Evolutionary conservation across 305 asterid species (phyloP).

Genomic region (Plantago coronopus): DNA sequence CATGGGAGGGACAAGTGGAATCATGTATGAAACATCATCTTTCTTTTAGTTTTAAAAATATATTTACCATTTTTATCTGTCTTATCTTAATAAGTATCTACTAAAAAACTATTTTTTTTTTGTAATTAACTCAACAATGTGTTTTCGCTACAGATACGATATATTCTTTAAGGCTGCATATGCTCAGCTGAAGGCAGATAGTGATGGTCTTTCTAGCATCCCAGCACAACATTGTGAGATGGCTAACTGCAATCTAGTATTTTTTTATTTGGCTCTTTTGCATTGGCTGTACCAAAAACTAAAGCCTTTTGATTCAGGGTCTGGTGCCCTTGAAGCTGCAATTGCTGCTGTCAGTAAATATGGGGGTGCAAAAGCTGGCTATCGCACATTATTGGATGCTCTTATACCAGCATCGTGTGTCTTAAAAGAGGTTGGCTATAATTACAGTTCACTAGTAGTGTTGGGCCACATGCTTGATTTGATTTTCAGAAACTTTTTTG

Average conservation of each 20-base stretch:
- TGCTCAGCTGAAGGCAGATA: conserved; percentile 58
- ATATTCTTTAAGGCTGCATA: conserved; percentile 92
- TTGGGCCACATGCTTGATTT: not conserved
- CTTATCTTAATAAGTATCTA: too few species aligned
- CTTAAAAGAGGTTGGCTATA: conserved; percentile 63
- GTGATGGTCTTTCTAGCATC: conserved; percentile 34
- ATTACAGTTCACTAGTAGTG: not conserved
- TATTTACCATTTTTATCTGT: not conserved
- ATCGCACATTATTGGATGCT: conserved; percentile 85
- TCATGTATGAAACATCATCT: conserved; percentile 47
- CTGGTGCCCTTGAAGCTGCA: conserved; percentile 84
- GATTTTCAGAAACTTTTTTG: not conserved
- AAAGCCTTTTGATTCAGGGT: conserved; percentile 61
- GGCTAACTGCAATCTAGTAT: conserved; percentile 15
- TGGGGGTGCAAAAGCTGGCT: conserved; percentile 92
- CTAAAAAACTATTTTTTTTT: not conserved
- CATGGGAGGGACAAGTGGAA: conserved; percentile 99
- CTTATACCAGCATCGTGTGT: conserved; percentile 79
- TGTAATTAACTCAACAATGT: conserved; percentile 1
- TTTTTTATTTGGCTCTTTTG: conserved; percentile 21
- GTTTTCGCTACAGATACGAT: conserved; percentile 51
- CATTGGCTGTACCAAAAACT: conserved; percentile 20
- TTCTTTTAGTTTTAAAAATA: conserved; percentile 4
- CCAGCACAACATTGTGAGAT: conserved; percentile 65
- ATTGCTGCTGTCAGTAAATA: conserved; percentile 86